A percentile compares a stretch with the other conserved stretches of the same genome.
Evolutionary conservation across 805 yeast genomes (phyloP).

Genomic region (Wickerhamomyces queroliae): DNA sequence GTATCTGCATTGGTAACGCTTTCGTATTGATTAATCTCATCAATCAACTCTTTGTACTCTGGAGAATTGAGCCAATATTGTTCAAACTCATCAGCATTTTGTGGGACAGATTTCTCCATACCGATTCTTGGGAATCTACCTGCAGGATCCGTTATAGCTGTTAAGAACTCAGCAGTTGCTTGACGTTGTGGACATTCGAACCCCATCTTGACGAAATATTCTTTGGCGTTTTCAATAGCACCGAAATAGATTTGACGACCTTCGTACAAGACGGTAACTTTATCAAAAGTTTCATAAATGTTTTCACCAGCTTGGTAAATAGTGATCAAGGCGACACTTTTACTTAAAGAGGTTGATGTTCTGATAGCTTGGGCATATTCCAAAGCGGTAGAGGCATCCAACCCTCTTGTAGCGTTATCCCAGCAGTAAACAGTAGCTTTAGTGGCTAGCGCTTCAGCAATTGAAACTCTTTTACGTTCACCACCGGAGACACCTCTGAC

Average conservation of each 20-base stretch:
- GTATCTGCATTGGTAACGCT: conserved; percentile 18
- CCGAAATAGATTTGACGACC: conserved; percentile 66
- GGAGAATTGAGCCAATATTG: conserved; percentile 49
- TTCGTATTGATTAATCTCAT: conserved; percentile 41
- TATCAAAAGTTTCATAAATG: conserved; percentile 58
- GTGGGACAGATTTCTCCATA: conserved; percentile 47
- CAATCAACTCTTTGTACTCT: conserved; percentile 33
- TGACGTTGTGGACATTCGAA: conserved; percentile 58
- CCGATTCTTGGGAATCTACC: conserved; percentile 50
- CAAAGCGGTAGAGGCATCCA: conserved; percentile 79
- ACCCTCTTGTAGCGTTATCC: conserved; percentile 84
- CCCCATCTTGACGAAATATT: conserved; percentile 61
- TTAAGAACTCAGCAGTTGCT: conserved; percentile 66
- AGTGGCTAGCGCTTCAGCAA: conserved; percentile 68
- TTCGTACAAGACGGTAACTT: conserved; percentile 51
- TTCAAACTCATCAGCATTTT: conserved; percentile 57
- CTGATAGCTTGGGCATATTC: conserved; percentile 67
- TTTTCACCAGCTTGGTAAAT: conserved; percentile 67
- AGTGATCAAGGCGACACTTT: conserved; percentile 58
- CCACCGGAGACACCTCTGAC: conserved; percentile 81
- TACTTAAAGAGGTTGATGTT: conserved; percentile 47
- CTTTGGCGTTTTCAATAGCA: conserved; percentile 44
- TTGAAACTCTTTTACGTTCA: conserved; percentile 79
- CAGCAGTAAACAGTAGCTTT: conserved; percentile 63
- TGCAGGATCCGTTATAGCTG: conserved; percentile 62